A percentile compares a stretch with the other conserved stretches of the same genome.
Evolutionary conservation across 1,284 basidiomycete genomes (phyloP).

Genomic region (Acaromyces ingoldii): DNA sequence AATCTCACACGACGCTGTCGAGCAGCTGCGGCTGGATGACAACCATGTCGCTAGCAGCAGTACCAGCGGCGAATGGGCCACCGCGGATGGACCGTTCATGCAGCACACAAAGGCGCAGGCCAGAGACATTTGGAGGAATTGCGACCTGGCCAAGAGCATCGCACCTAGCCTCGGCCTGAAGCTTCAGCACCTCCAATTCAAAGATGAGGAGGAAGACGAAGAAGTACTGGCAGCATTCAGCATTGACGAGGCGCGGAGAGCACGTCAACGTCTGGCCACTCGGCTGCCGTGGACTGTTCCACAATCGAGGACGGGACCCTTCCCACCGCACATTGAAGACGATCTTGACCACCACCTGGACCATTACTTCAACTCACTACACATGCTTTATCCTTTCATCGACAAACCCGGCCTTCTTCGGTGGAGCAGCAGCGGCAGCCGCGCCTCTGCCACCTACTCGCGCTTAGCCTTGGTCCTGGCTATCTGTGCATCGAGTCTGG

Average conservation of each 20-base stretch:
- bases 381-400: background rate
- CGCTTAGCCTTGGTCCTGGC: background rate
- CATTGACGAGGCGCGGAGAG: slow-evolving; percentile 1
- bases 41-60: no score
- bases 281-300: no score
- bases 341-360: background rate
- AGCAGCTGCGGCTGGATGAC: background rate
- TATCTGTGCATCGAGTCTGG: background rate
- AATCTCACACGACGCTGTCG: background rate
- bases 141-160: slow-evolving; percentile 1
- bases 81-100: background rate
- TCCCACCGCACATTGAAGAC: background rate
- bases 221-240: background rate
- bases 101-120: background rate
- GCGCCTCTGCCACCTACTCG: no score
- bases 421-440: background rate
- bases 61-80: background rate
- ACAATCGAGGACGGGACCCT: no score
- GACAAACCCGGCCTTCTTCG: background rate
- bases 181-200: background rate
- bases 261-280: no score
- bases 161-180: background rate
- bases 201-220: slow-evolving; percentile 3
- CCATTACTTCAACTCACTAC: background rate
- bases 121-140: background rate